phyloP scores from a whole-genome alignment of 805 yeast genomes.

The Candida manassasensis region DNA sequence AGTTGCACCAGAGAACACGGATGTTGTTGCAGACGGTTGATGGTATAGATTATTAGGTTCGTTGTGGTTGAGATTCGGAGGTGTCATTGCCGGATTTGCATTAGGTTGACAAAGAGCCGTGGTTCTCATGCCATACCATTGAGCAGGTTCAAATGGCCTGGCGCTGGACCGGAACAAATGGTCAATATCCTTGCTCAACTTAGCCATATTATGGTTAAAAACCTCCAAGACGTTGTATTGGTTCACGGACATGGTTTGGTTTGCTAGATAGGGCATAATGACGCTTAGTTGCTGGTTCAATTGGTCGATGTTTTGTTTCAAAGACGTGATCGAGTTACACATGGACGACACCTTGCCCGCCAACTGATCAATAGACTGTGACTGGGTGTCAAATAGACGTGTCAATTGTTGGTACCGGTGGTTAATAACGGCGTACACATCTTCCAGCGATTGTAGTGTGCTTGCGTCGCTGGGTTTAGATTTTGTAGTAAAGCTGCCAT shows the following conservation, averaged over 20 bases:
- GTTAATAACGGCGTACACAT: slow-evolving; percentile 5
- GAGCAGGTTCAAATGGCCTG: no score
- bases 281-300: slow-evolving; percentile 9
- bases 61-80: no score
- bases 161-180: slow-evolving; percentile 8
- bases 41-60: no score
- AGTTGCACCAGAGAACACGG: no score
- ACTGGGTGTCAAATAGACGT: slow-evolving; percentile 9
- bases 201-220: slow-evolving; percentile 16
- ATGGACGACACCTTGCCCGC: slow-evolving; percentile 12
- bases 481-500: not conserved
- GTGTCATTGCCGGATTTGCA: no score
- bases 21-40: no score
- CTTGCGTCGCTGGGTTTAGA: not conserved
- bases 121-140: no score
- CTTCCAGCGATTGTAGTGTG: slow-evolving; percentile 8
- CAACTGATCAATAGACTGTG: slow-evolving; percentile 11
- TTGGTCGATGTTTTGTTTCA: slow-evolving; percentile 9
- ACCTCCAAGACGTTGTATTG: slow-evolving; percentile 15
- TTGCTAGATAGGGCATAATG: slow-evolving; percentile 7
- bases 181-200: slow-evolving; percentile 20
- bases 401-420: slow-evolving; percentile 1
- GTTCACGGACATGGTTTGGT: slow-evolving; percentile 1
- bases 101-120: no score
- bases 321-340: slow-evolving; percentile 9